Evolutionary conservation across 2,329 filamentous ascomycete genomes (phyloP).

Genomic region (Ilyonectria destructans): DNA sequence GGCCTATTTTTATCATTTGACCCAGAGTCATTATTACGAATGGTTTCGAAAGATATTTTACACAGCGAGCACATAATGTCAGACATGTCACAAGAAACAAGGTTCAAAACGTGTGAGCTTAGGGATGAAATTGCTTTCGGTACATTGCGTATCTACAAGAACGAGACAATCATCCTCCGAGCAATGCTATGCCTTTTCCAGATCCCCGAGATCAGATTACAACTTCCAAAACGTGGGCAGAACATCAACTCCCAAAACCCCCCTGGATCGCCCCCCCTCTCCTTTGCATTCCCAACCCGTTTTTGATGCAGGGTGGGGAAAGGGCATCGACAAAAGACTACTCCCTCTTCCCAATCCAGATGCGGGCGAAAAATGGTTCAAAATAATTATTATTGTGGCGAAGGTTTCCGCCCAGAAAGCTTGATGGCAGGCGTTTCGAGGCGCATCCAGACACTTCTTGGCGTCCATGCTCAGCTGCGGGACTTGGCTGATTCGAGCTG

Average conservation of each 20-base stretch:
- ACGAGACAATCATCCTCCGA: constrained; percentile 43
- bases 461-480: constrained; percentile 34
- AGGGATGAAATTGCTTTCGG: constrained; percentile 42
- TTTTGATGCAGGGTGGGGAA: neutral
- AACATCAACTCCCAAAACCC: constrained; percentile 38
- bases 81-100: constrained; percentile 16
- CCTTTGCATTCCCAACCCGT: neutral
- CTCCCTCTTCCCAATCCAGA: constrained; percentile 26
- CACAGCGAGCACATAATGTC: constrained; percentile 19
- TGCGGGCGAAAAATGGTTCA: constrained; percentile 34
- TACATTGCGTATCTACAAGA: constrained; percentile 45
- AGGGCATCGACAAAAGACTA: neutral
- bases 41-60: constrained; percentile 5
- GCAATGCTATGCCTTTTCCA: constrained; percentile 40
- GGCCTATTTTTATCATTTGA: neutral
- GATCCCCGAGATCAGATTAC: constrained; percentile 28
- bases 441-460: constrained; percentile 8
- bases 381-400: constrained; percentile 42
- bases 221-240: constrained; percentile 25
- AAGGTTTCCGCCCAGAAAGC: constrained; percentile 15
- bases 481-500: constrained; percentile 3
- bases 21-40: neutral
- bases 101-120: constrained; percentile 19
- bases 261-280: constrained; percentile 22
- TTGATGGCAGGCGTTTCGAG: neutral